Conservation (phyloP, 2,329 filamentous ascomycete species). For the Aureobasidium sp. region DNA sequence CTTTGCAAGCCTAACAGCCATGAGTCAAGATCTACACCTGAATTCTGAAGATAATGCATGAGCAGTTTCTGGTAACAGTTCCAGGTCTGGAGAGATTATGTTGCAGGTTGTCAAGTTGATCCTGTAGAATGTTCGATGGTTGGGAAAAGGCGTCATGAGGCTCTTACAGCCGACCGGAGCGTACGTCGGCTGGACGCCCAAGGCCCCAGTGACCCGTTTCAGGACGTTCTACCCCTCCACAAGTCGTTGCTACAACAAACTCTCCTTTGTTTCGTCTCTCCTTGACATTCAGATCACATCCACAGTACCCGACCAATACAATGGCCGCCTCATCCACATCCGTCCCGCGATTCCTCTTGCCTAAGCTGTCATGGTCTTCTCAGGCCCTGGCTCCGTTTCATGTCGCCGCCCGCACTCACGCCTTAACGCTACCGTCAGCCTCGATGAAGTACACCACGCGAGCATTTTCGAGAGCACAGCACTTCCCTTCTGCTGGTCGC, state of each 20-base stretch:
- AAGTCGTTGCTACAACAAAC: constrained; percentile 13
- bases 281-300: neutral
- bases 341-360: constrained; percentile 34
- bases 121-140: neutral
- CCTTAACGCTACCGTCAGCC: constrained; percentile 15
- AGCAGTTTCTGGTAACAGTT: neutral
- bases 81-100: neutral
- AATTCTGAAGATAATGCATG: neutral
- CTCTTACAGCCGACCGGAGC: neutral
- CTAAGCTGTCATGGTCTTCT: constrained; percentile 30
- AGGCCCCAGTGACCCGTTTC: constrained; percentile 1
- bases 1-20: neutral
- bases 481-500: neutral
- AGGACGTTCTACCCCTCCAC: neutral
- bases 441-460: constrained; percentile 9
- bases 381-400: neutral
- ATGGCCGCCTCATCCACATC: constrained; percentile 17
- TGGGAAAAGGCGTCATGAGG: neutral
- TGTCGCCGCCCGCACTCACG: neutral
- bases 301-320: neutral
- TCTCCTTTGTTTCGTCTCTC: constrained; percentile 15
- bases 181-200: neutral
- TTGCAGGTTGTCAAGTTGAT: neutral
- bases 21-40: no score
- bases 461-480: constrained; percentile 6